These are phyloP conservation scores for Phytopythium ostracodes DNA, from an alignment of 352 stramenopile genomes.

Conservation along the genomic window DNA sequence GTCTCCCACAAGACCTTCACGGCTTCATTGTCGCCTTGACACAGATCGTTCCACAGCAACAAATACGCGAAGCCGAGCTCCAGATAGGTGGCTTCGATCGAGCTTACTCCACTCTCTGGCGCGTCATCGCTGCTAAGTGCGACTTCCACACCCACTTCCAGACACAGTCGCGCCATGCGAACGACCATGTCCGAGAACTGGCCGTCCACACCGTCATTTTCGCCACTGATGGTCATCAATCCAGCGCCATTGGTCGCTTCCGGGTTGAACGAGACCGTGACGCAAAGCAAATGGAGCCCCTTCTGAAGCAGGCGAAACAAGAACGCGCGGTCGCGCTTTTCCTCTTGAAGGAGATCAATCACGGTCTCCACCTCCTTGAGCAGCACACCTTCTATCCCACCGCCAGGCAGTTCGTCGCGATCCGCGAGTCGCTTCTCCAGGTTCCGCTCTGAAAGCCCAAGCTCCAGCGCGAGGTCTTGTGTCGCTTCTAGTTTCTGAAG, in stretches of 20 bases:
- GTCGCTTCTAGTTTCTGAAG: constrained; percentile 54
- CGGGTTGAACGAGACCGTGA: constrained; percentile 3
- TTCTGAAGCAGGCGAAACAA: constrained; percentile 56
- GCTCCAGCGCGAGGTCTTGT: constrained; percentile 44
- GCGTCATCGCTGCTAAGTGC: background rate
- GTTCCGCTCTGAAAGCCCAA: constrained; percentile 60
- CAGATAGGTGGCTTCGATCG: constrained; percentile 16
- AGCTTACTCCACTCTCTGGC: background rate
- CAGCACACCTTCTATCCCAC: constrained; percentile 37
- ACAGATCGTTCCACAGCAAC: constrained; percentile 30
- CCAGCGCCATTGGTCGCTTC: background rate
- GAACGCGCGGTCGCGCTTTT: constrained; percentile 49
- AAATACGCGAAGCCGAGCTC: constrained; percentile 50
- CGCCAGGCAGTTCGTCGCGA: constrained; percentile 7
- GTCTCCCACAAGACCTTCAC: constrained; percentile 37
- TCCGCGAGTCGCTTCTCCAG: constrained; percentile 43
- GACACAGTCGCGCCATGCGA: constrained; percentile 3
- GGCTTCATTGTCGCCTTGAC: constrained; percentile 16
- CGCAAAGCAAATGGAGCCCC: constrained; percentile 41
- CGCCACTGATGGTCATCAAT: background rate
- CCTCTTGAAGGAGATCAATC: constrained; percentile 55
- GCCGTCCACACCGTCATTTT: background rate
- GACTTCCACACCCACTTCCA: constrained; percentile 1
- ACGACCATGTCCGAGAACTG: background rate
- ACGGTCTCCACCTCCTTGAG: constrained; percentile 66